phyloP scores from a whole-genome alignment of 306 rosid species.

The Elaeagnus macrophylla region DNA sequence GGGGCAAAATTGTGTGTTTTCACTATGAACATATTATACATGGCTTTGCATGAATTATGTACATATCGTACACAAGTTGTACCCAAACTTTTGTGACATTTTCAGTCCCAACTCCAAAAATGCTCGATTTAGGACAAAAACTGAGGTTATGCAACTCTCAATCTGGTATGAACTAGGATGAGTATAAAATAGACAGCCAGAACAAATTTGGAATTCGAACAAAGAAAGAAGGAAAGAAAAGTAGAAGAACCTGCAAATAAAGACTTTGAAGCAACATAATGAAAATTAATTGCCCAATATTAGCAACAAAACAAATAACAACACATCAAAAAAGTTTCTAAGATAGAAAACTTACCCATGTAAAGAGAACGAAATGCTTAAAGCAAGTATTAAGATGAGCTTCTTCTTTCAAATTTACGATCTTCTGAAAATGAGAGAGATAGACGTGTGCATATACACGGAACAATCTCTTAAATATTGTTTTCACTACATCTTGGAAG shows the following conservation, averaged over 20 bases:
- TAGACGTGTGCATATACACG: slow-evolving; percentile 88
- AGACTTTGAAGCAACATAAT: background rate
- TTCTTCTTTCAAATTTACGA: slow-evolving; percentile 80
- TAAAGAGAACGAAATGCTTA: slow-evolving; percentile 83
- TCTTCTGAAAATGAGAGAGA: slow-evolving; percentile 77
- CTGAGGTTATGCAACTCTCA: no score
- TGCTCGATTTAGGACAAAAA: no score
- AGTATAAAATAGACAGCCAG: no score
- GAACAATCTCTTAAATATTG: slow-evolving; percentile 73
- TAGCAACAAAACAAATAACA: background rate
- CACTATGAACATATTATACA: no score
- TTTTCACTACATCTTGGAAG: slow-evolving; percentile 70
- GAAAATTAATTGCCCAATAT: background rate
- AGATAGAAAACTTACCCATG: slow-evolving; percentile 48
- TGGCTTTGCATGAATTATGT: no score
- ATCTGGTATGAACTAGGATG: no score
- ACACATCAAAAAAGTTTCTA: no score
- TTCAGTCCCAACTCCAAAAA: no score
- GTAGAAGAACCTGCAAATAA: background rate
- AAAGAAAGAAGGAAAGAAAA: background rate
- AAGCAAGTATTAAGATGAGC: slow-evolving; percentile 92
- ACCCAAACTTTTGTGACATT: no score
- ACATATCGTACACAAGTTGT: no score
- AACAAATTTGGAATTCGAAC: no score
- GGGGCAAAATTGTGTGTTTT: no score